Percentiles rank a stretch among this genome's conserved stretches.
Conservation (phyloP, 129 eudicot species). For the Daucus carota region DH1_v3.0 NC_030383.2:2137501-2138000, state of each 20-base stretch:
- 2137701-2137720: background rate
- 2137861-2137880: background rate
- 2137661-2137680: background rate
- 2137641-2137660: background rate
- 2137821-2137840: constrained; percentile 27
- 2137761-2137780: constrained; percentile 18
- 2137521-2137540: too few species aligned
- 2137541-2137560: too few species aligned
- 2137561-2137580: too few species aligned
- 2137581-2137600: too few species aligned
- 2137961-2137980: background rate
- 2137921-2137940: too few species aligned
- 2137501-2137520: too few species aligned
- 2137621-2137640: background rate
- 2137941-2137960: too few species aligned
- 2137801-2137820: constrained; percentile 27
- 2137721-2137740: background rate
- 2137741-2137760: background rate
- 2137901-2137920: background rate
- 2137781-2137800: constrained; percentile 20
- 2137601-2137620: too few species aligned
- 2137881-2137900: constrained; percentile 1
- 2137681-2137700: background rate
- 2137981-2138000: background rate
- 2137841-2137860: constrained; percentile 38